Evolutionary conservation across 441 rosid genomes (phyloP).

Genomic region (Adansonia madagascariensis): DNA sequence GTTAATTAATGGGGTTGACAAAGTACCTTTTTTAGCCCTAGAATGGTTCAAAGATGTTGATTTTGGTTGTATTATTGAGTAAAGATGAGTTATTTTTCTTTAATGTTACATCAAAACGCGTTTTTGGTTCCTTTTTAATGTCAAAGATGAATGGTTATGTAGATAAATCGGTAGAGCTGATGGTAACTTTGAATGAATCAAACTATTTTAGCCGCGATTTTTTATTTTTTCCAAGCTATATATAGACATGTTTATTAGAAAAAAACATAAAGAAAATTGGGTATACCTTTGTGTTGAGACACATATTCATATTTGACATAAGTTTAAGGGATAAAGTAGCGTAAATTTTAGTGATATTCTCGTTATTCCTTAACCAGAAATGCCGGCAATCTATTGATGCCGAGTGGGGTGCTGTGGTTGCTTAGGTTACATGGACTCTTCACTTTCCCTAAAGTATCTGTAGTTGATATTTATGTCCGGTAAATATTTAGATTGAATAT

Average conservation of each 20-base stretch:
- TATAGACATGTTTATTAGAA: too few relatives aligned
- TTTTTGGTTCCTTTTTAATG: not conserved
- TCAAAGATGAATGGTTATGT: not conserved
- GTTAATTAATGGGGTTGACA: not conserved
- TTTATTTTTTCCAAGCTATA: too few relatives aligned
- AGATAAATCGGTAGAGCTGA: not conserved
- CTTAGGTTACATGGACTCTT: too few relatives aligned
- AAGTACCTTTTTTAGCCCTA: not conserved
- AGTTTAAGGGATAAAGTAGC: not conserved
- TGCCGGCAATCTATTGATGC: not conserved
- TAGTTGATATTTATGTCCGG: too few relatives aligned
- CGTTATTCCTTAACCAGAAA: not conserved
- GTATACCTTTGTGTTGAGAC: too few relatives aligned
- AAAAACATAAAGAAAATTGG: too few relatives aligned
- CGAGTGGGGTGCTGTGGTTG: not conserved
- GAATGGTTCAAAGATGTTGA: conserved; percentile 5
- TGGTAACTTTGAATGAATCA: conserved; percentile 5
- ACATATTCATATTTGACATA: too few relatives aligned
- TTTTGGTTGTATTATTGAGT: conserved; percentile 1
- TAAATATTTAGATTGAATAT: too few relatives aligned
- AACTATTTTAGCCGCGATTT: too few relatives aligned
- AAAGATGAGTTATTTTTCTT: not conserved
- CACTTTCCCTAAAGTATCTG: too few relatives aligned
- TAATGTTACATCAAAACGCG: not conserved
- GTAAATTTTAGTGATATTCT: conserved; percentile 10